Conservation (phyloP, 768 basidiomycete genomes). For the Pleurotus salmoneostramineus region DNA sequence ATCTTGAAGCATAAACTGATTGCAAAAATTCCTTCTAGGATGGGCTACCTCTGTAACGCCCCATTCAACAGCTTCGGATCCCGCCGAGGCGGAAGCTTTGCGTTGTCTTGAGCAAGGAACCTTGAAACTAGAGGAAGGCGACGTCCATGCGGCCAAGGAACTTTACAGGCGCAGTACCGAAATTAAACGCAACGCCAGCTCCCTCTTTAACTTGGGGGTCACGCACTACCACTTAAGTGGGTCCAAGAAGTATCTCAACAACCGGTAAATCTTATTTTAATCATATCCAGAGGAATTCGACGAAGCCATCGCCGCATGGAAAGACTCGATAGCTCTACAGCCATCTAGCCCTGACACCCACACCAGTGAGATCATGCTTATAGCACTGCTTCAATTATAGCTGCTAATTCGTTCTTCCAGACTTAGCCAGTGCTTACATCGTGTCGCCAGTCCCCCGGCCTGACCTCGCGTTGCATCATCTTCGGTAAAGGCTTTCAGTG, state of each 20-base stretch:
- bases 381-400: background rate
- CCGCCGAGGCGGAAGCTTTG: constrained; percentile 76
- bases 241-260: constrained; percentile 20
- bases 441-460: constrained; percentile 76
- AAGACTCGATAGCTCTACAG: constrained; percentile 76
- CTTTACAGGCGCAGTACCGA: constrained; percentile 78
- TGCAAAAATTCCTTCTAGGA: constrained; percentile 34
- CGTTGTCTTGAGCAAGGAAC: constrained; percentile 82
- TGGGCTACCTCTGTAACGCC: constrained; percentile 80
- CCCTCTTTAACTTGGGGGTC: constrained; percentile 85
- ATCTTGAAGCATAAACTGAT: constrained; percentile 2
- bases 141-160: constrained; percentile 72
- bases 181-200: constrained; percentile 75
- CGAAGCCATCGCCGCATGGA: constrained; percentile 82
- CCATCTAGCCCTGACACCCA: constrained; percentile 85
- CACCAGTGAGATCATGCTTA: constrained; percentile 56
- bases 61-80: constrained; percentile 80
- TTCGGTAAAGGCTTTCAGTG: constrained; percentile 47
- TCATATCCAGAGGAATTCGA: constrained; percentile 72
- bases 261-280: constrained; percentile 6
- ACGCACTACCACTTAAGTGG: constrained; percentile 86
- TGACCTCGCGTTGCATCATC: constrained; percentile 83
- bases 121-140: constrained; percentile 81
- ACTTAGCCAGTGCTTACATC: constrained; percentile 87
- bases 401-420: constrained; percentile 29